phyloP scores from a whole-genome alignment of 371 early-diverging fungal species.

The Zopfochytrium polystomum region DNA sequence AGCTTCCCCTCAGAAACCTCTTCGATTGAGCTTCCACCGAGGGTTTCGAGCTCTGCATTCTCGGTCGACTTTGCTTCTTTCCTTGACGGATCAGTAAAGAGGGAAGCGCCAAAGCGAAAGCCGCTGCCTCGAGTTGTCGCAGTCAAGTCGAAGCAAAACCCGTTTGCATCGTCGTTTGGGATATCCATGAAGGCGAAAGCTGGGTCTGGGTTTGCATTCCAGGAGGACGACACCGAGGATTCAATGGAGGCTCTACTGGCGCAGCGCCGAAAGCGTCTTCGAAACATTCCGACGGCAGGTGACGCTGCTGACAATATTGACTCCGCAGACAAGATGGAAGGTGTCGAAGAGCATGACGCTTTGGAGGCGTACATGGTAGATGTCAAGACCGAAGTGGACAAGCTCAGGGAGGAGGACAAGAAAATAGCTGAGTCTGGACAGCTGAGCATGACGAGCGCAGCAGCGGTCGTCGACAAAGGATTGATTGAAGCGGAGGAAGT shows the following conservation, averaged over 20 bases:
- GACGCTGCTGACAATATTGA: constrained; percentile 3
- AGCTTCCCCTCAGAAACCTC: constrained; percentile 2
- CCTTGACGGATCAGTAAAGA: too few species aligned
- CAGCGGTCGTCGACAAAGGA: constrained; percentile 11
- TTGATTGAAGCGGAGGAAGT: constrained; percentile 12
- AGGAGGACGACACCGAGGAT: constrained; percentile 5
- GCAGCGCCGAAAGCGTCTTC: not conserved
- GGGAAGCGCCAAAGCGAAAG: constrained; percentile 1
- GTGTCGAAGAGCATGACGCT: constrained; percentile 56
- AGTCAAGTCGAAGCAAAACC: constrained; percentile 7
- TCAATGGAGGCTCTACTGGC: not conserved
- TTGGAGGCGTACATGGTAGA: constrained; percentile 84
- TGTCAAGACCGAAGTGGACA: constrained; percentile 70
- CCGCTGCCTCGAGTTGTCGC: not conserved
- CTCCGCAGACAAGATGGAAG: constrained; percentile 12
- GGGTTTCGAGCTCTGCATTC: too few species aligned
- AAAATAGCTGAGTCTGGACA: not conserved
- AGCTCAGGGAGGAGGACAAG: constrained; percentile 64
- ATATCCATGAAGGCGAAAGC: constrained; percentile 6
- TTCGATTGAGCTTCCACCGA: too few species aligned
- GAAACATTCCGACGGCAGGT: too few species aligned
- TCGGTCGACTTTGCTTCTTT: too few species aligned
- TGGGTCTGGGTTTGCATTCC: constrained; percentile 2
- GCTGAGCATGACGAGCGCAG: not conserved
- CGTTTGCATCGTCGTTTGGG: not conserved